A percentile compares a stretch with the other conserved stretches of the same genome.
Evolutionary conservation across 805 yeast genomes (phyloP).

Genomic region (Spathaspora passalidarum): DNA sequence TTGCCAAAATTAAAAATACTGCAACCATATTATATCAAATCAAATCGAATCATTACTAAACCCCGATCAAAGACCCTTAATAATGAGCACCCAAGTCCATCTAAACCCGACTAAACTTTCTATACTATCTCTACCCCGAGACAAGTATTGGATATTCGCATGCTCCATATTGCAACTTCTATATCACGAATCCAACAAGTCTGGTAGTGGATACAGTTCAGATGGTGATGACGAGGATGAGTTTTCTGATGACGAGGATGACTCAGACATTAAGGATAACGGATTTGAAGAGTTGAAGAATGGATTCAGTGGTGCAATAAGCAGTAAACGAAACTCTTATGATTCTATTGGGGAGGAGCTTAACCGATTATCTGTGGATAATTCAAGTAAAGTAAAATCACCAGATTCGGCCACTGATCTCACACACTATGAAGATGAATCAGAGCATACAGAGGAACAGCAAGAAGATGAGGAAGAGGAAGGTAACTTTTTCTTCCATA

Average conservation of each 20-base stretch:
- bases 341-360: slow-evolving; percentile 6
- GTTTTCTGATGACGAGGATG: slow-evolving; percentile 9
- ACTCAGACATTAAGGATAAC: slow-evolving; percentile 15
- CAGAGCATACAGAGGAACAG: slow-evolving; percentile 2
- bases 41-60: neutral
- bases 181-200: slow-evolving; percentile 29
- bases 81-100: slow-evolving; percentile 47
- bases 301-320: neutral
- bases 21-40: too few relatives aligned
- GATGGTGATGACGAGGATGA: slow-evolving; percentile 8
- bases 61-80: neutral
- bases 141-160: slow-evolving; percentile 50
- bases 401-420: slow-evolving; percentile 2
- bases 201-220: slow-evolving; percentile 10
- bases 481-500: slow-evolving; percentile 51
- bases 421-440: neutral
- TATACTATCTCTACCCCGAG: slow-evolving; percentile 52
- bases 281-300: neutral
- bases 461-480: slow-evolving; percentile 23
- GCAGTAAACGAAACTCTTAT: slow-evolving; percentile 5
- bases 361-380: slow-evolving; percentile 15
- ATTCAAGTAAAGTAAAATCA: slow-evolving; percentile 23
- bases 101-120: slow-evolving; percentile 45
- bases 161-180: slow-evolving; percentile 49
- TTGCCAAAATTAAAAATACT: too few relatives aligned